These are phyloP conservation scores for Aspergillus felis DNA, from an alignment of 2,329 filamentous ascomycete genomes.

Conservation along the genomic window DNA sequence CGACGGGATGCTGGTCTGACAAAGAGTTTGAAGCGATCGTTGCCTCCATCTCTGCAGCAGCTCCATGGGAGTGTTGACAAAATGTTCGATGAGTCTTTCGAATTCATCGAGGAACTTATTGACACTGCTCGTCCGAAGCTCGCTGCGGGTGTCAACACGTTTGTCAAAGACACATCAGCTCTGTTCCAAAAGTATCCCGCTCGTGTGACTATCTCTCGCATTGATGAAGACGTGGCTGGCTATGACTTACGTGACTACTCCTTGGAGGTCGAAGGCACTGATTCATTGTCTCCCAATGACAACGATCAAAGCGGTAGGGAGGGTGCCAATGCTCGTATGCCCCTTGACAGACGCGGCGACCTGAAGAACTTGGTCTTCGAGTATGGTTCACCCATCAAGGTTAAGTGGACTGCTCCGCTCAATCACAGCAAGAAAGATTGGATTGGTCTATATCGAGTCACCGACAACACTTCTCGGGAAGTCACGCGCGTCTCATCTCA, in stretches of 20 bases:
- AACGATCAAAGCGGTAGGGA: constrained; percentile 67
- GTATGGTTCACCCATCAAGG: constrained; percentile 84
- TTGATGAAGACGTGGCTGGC: constrained; percentile 75
- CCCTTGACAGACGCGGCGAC: constrained; percentile 56
- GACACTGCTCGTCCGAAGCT: constrained; percentile 82
- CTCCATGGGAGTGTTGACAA: constrained; percentile 83
- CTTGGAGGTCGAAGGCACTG: constrained; percentile 67
- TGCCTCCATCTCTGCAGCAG: constrained; percentile 77
- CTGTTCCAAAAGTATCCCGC: constrained; percentile 88
- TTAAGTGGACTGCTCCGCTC: constrained; percentile 83
- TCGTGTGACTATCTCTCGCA: constrained; percentile 74
- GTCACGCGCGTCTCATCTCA: constrained; percentile 78
- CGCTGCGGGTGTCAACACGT: constrained; percentile 76
- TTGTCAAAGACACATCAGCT: constrained; percentile 81
- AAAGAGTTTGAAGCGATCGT: constrained; percentile 80
- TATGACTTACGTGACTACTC: constrained; percentile 77
- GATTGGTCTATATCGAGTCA: constrained; percentile 94
- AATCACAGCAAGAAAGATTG: constrained; percentile 90
- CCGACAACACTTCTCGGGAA: constrained; percentile 84
- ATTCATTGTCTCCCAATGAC: constrained; percentile 48
- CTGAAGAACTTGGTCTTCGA: constrained; percentile 76
- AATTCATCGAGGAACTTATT: constrained; percentile 87
- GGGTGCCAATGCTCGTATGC: constrained; percentile 64
- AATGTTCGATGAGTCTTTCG: constrained; percentile 78
- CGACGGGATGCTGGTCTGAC: constrained; percentile 85